Evolutionary conservation across 2,329 filamentous ascomycete species (phyloP).

Genomic region (Aschersonia sp.): DNA sequence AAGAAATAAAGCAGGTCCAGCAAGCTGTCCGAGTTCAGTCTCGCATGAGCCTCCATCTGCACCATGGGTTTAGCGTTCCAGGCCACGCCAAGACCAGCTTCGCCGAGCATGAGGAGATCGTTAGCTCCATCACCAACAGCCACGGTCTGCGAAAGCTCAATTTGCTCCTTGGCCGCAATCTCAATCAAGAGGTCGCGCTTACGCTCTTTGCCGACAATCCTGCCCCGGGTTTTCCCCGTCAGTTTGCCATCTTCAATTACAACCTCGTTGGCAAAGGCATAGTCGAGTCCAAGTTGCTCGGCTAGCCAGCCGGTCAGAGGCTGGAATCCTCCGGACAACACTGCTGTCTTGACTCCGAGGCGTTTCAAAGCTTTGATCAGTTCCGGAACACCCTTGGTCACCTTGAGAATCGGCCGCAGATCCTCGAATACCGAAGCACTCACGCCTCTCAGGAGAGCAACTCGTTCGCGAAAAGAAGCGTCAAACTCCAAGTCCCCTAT

Average conservation of each 20-base stretch:
- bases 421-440: conserved; percentile 65
- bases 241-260: conserved; percentile 45
- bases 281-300: conserved; percentile 65
- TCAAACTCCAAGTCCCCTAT: conserved; percentile 90
- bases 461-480: conserved; percentile 65
- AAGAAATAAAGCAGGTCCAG: conserved; percentile 61
- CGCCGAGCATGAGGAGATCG: conserved; percentile 65
- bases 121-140: conserved; percentile 75
- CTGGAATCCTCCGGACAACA: conserved; percentile 83
- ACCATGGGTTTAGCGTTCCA: conserved; percentile 77
- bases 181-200: conserved; percentile 59
- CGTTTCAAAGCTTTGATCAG: conserved; percentile 61
- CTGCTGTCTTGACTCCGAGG: conserved; percentile 75
- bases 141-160: conserved; percentile 51
- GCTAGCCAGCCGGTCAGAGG: conserved; percentile 82
- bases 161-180: conserved; percentile 53
- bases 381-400: conserved; percentile 67
- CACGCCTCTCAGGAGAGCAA: conserved; percentile 68
- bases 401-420: conserved; percentile 58
- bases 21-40: conserved; percentile 57
- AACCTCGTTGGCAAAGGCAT: conserved; percentile 79
- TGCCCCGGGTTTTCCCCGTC: conserved; percentile 57
- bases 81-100: conserved; percentile 63
- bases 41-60: conserved; percentile 59
- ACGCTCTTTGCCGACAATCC: conserved; percentile 62